Evolutionary conservation across 208 protist genomes (phyloP).

Genomic region (Crithidia brevicula): DNA sequence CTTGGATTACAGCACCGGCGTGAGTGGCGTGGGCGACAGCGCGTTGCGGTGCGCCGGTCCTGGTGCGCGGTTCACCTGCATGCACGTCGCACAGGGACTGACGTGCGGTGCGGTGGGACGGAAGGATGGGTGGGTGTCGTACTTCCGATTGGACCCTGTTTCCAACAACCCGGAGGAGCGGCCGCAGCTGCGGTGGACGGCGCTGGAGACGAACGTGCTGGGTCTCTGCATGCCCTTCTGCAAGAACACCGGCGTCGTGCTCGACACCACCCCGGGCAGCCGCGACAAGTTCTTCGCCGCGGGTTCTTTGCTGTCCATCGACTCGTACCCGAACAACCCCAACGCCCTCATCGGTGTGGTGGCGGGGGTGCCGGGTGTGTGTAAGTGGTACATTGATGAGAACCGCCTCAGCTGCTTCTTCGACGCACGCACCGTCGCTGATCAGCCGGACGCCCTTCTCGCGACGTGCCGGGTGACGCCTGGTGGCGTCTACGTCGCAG

Average conservation of each 20-base stretch:
- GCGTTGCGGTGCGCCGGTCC: slow-evolving; percentile 35
- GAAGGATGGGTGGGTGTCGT: slow-evolving; percentile 67
- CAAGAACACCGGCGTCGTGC: slow-evolving; percentile 16
- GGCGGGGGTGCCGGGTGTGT: slow-evolving; percentile 68
- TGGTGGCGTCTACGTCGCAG: slow-evolving; percentile 74
- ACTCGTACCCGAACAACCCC: slow-evolving; percentile 78
- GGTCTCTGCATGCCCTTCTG: slow-evolving; percentile 64
- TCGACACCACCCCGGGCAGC: slow-evolving; percentile 28
- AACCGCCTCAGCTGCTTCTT: slow-evolving; percentile 76
- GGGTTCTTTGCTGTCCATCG: slow-evolving; percentile 68
- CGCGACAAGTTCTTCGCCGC: slow-evolving; percentile 42
- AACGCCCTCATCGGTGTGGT: slow-evolving; percentile 79
- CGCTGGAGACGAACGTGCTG: slow-evolving; percentile 53
- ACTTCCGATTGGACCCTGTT: slow-evolving; percentile 60
- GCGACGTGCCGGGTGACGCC: slow-evolving; percentile 64
- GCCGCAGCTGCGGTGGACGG: slow-evolving; percentile 59
- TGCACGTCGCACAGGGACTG: slow-evolving; percentile 78
- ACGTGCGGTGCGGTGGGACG: slow-evolving; percentile 73
- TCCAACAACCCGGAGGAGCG: slow-evolving; percentile 39
- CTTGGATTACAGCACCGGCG: slow-evolving; percentile 62
- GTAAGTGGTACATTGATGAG: slow-evolving; percentile 87
- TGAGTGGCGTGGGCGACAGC: slow-evolving; percentile 27
- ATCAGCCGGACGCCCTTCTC: slow-evolving; percentile 33
- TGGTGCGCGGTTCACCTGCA: slow-evolving; percentile 51
- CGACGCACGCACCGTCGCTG: slow-evolving; percentile 33